phyloP scores from a whole-genome alignment of 306 rosid species.

The Quercus robur region DNA sequence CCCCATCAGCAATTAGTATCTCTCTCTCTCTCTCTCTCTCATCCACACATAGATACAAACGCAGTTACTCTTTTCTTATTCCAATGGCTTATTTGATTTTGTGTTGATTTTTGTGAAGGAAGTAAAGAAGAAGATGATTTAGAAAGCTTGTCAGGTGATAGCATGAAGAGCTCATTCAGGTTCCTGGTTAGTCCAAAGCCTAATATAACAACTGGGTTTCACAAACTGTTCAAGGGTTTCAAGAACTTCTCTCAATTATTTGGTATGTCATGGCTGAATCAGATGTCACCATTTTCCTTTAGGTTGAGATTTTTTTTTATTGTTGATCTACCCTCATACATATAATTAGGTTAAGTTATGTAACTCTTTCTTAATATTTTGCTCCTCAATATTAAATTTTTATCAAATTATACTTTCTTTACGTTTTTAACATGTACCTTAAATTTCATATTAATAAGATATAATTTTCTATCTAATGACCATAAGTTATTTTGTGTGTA shows the following conservation, averaged over 20 bases:
- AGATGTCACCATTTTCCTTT: background rate
- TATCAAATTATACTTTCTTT: too few species aligned
- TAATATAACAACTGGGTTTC: slow-evolving; percentile 53
- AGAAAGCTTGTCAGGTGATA: slow-evolving; percentile 44
- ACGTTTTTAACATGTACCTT: too few species aligned
- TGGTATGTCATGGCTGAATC: slow-evolving; percentile 45
- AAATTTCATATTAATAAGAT: too few species aligned
- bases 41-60: background rate
- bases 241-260: slow-evolving; percentile 81
- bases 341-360: too few species aligned
- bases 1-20: slow-evolving; percentile 52
- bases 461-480: too few species aligned
- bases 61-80: slow-evolving; percentile 18
- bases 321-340: too few species aligned
- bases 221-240: slow-evolving; percentile 78
- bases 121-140: slow-evolving; percentile 42
- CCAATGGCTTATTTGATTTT: background rate
- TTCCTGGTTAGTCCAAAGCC: slow-evolving; percentile 53
- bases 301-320: too few species aligned
- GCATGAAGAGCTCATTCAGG: slow-evolving; percentile 55
- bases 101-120: slow-evolving; percentile 27
- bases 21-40: slow-evolving; percentile 23
- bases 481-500: too few species aligned
- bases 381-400: too few species aligned
- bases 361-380: too few species aligned